Base-by-base conservation (phyloP, 805 yeast genomes). In the Metschnikowia gelsemii region DNA sequence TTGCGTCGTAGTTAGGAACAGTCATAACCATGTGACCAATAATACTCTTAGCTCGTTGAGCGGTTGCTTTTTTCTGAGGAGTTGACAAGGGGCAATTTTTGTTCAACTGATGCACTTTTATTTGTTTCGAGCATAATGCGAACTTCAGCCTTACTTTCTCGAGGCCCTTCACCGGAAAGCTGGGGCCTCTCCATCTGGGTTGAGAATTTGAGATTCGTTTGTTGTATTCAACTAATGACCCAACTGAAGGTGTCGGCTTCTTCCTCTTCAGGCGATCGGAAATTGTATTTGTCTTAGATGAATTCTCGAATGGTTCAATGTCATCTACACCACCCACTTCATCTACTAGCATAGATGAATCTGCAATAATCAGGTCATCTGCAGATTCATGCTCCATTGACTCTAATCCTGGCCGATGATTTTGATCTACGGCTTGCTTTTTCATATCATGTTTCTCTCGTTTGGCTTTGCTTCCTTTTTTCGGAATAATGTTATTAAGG, bases 401-500 rank as follows among this genome's bases (percentile, higher is more conserved):
- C 3, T 42, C 47, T 5, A 12, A 13, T 11, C 22, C 22, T 5
- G 45, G 25, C 12, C 32, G 32, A 13, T 26, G 26, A 27, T 21
- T 22, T 18, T 36, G 30, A 22, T 37, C 48, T 5, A 19, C 16
- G 5, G 40, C 28, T 23, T 28, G 50, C 20, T 30, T 34, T 23
- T 45, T 43, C 11, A 46, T n/a, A 8, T 22, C 32, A 25, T 55
- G 57, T 25, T 52, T 44, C 5, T 58, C 67, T 29, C 52, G 51
- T 35, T 54, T 61, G 2, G 62, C 46, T 47, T 61, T 63, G 44
- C 58, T 62, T 8, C 63, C 66, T 17, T 64, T 48, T 30, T 64
- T 65, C 1, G 63, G 65, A 23, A 62, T 61, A 34, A 47, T 56
- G 40, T 57, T 58, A 49, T 58, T 64, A 38, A 61, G 68, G 38